phyloP scores from a whole-genome alignment of 2,329 filamentous ascomycete species.

The Calonectria montana region DNA sequence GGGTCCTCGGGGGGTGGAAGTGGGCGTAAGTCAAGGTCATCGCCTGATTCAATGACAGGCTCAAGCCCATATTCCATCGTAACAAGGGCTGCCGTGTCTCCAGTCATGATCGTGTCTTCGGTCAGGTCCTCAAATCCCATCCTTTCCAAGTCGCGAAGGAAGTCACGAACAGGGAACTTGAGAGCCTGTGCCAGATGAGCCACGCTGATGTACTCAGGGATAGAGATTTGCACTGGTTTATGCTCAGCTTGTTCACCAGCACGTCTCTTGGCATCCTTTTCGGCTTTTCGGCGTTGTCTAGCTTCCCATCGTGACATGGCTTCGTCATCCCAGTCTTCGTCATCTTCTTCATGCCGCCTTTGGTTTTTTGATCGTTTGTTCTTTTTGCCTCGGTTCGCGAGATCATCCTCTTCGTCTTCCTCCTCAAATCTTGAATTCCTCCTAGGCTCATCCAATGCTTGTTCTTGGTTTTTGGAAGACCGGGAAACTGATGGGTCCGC shows the following conservation, averaged over 20 bases:
- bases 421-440: constrained; percentile 48
- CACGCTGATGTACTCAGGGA: constrained; percentile 95
- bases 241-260: constrained; percentile 55
- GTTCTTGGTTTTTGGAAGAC: constrained; percentile 13
- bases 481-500: not conserved
- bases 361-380: constrained; percentile 41
- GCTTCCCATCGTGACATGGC: constrained; percentile 50
- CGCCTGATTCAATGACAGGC: constrained; percentile 77
- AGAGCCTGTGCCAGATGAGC: constrained; percentile 81
- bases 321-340: constrained; percentile 55
- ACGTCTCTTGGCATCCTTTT: constrained; percentile 54
- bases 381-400: constrained; percentile 37
- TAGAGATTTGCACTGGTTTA: constrained; percentile 69
- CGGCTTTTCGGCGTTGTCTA: constrained; percentile 54
- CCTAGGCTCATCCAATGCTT: constrained; percentile 32
- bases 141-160: constrained; percentile 80
- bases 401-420: constrained; percentile 33
- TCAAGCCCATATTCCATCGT: constrained; percentile 95
- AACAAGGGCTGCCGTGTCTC: constrained; percentile 90
- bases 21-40: constrained; percentile 76
- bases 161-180: constrained; percentile 75
- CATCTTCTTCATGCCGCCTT: constrained; percentile 35
- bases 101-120: constrained; percentile 86
- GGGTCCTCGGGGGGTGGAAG: constrained; percentile 76
- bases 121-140: constrained; percentile 91